Evolutionary conservation across 805 yeast species (phyloP), one percentile per base, ranked within the genome.

Genomic region (Wickerhamomyces rabaulensis): DNA sequence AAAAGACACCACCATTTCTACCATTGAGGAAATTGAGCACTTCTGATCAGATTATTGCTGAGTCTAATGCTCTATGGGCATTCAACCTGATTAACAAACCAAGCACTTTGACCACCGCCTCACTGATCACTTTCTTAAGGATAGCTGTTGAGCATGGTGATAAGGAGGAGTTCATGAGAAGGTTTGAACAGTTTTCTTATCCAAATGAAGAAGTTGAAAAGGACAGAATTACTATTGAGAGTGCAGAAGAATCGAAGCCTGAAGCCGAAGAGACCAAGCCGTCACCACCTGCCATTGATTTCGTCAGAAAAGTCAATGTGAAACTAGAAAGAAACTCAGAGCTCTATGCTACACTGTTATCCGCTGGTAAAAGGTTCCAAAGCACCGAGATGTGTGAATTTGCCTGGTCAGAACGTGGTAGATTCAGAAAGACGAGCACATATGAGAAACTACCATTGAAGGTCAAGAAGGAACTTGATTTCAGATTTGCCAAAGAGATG

Each of bases 331-430:
- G 62, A 41, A 51, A 53, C 21, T 47, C 56, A 15, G 45, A 48
- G 23, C 43, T 52, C 4, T 60, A 49, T 44, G 49, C 48, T 8
- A 59, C 47, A 9, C 42, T 39, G 47, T 57, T 46, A 23, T 64
- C 54, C 51, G 92, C 92, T 1, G 87, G 92, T 1, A 74, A 75
- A 12, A 68, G 70, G 41, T 76, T 76, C 57, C 70, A 73, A 36
- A 76, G 82, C 55, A 62, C 73, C 37, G 70, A 69, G 0, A 78
- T 84, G 58, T 91, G 90, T 4, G 80, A 79, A 46, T 63, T 66
- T 22, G 69, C 87, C 1, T 90, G 96, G 95, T 63, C 66, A 2
- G 95, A 87, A 57, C 76, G 97, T 56, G 97, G 97, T 2, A 50
- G 61, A 20, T 89, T 75, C 65, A 71, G 97, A 43, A 78, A 78